phyloP scores from a whole-genome alignment of 1,284 basidiomycete species.

The Schizophyllum commune region DNA sequence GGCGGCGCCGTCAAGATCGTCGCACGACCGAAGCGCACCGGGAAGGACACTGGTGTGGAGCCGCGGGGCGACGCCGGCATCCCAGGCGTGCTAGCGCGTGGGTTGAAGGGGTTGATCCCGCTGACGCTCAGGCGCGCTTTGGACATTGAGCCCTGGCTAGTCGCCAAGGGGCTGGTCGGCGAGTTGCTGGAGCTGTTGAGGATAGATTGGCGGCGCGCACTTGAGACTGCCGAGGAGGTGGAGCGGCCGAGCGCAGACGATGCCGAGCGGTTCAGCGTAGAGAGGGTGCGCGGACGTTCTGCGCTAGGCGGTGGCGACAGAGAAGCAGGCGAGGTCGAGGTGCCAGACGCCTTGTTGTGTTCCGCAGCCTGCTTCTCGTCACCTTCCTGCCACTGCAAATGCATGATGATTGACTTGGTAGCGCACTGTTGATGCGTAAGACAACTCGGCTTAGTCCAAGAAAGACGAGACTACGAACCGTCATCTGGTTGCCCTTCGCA shows the following conservation, averaged over 20 bases:
- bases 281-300: neutral
- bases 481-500: constrained; percentile 85
- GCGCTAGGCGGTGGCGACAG: neutral
- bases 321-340: neutral
- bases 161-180: neutral
- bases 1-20: constrained; percentile 73
- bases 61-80: neutral
- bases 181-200: neutral
- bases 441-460: neutral
- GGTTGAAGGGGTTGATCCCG: neutral
- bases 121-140: neutral
- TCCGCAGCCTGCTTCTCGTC: constrained; percentile 27
- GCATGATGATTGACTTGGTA: constrained; percentile 81
- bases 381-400: constrained; percentile 81
- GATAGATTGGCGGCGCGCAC: neutral
- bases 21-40: constrained; percentile 54
- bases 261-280: neutral
- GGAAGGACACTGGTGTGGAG: constrained; percentile 22
- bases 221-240: neutral
- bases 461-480: constrained; percentile 38
- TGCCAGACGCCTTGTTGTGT: neutral
- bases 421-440: constrained; percentile 53
- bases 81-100: constrained; percentile 3
- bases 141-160: neutral
- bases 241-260: neutral